These are phyloP conservation scores for Colletotrichum sansevieriae DNA, from an alignment of 2,329 filamentous ascomycete genomes.

Conservation along the genomic window DNA sequence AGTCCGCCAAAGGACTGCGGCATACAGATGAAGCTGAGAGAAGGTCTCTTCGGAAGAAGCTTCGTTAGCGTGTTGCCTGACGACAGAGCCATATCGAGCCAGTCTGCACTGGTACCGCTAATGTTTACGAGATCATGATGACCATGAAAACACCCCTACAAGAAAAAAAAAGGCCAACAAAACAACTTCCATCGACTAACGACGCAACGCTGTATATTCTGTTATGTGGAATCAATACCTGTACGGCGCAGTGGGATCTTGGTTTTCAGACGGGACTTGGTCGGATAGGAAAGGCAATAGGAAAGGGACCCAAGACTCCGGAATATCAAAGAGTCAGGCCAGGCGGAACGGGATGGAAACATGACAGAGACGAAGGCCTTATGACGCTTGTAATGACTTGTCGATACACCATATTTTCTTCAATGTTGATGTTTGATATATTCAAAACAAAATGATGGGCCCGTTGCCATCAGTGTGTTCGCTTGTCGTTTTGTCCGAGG, in stretches of 20 bases:
- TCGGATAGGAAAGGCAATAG: constrained; percentile 35
- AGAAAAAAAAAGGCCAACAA: constrained; percentile 3
- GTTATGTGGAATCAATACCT: constrained; percentile 32
- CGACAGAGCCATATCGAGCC: constrained; percentile 63
- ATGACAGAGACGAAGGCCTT: constrained; percentile 21
- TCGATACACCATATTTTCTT: constrained; percentile 31
- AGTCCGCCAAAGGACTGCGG: constrained; percentile 45
- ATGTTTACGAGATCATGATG: constrained; percentile 65
- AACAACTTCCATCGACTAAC: constrained; percentile 11
- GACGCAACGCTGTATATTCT: constrained; percentile 31
- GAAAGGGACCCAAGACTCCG: constrained; percentile 12
- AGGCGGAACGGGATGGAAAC: constrained; percentile 11
- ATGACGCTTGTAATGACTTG: constrained; percentile 40
- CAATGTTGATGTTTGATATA: constrained; percentile 13
- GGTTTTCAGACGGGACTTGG: constrained; percentile 26
- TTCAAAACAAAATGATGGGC: not conserved
- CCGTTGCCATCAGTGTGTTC: not conserved
- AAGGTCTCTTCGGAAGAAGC: constrained; percentile 58
- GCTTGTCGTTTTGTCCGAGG: not conserved
- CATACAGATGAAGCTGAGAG: constrained; percentile 54
- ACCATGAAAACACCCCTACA: not conserved
- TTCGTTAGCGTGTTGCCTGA: constrained; percentile 55
- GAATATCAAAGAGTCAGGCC: constrained; percentile 1
- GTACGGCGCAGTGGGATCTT: constrained; percentile 29
- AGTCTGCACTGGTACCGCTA: constrained; percentile 68